A percentile compares a stretch with the other conserved stretches of the same genome.
Evolutionary conservation across 768 basidiomycete species (phyloP).

Genomic region (Pleurotus eryngii): DNA sequence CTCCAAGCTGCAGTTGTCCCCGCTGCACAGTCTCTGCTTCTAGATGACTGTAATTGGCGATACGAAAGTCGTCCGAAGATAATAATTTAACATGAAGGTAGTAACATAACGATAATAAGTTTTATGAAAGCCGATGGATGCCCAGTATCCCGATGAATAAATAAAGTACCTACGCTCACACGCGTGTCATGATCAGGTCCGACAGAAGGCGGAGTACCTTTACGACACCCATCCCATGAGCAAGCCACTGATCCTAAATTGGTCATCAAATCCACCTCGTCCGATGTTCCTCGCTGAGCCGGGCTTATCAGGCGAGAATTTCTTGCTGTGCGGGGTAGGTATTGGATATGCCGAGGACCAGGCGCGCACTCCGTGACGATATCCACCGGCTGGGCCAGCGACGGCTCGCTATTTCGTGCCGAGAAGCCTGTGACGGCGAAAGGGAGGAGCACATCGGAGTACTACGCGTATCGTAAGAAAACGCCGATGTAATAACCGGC

Average conservation of each 20-base stretch:
- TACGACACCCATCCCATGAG: neutral
- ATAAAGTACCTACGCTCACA: no score
- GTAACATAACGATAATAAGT: no score
- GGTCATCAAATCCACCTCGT: neutral
- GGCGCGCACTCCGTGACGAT: slow-evolving; percentile 24
- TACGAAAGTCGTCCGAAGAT: no score
- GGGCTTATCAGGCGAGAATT: neutral
- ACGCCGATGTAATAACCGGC: neutral
- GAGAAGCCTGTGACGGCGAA: slow-evolving; percentile 20
- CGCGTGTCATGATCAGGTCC: no score
- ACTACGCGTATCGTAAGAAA: slow-evolving; percentile 8
- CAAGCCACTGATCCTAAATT: neutral
- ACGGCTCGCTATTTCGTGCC: slow-evolving; percentile 2
- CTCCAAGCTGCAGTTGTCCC: no score
- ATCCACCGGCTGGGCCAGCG: slow-evolving; percentile 21
- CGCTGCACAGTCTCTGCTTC: no score
- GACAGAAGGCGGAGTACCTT: no score
- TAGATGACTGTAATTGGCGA: no score
- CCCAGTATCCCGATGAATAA: no score
- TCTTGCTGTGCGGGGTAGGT: neutral
- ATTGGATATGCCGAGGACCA: slow-evolving; percentile 15
- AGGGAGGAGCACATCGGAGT: slow-evolving; percentile 19
- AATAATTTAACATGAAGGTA: no score
- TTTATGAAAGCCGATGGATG: no score
- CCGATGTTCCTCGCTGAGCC: neutral